Evolutionary conservation across 2,329 filamentous ascomycete genomes (phyloP).

Genomic region (Harringtonia lauricola): DNA sequence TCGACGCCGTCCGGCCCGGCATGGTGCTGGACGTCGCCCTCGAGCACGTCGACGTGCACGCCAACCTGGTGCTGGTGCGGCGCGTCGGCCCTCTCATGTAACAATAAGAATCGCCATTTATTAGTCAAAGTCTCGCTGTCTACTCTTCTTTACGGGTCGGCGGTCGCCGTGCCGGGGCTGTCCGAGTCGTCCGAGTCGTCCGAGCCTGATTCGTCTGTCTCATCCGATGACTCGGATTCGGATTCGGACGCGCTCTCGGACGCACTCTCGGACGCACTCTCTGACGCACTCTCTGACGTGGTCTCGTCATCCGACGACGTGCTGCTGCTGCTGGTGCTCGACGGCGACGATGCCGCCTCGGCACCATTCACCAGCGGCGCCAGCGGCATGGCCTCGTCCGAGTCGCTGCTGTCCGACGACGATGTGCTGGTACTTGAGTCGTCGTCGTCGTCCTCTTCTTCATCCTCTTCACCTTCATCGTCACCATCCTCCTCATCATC

Average conservation of each 20-base stretch:
- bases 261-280: not conserved
- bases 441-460: not conserved
- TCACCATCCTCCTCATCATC: not conserved
- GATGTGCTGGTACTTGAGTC: not conserved
- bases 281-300: too few species aligned
- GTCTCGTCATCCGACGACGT: not conserved
- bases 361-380: not conserved
- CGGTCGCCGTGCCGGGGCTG: not conserved
- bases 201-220: too few species aligned
- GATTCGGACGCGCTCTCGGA: too few species aligned
- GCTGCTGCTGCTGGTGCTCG: not conserved
- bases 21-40: slow-evolving; percentile 48
- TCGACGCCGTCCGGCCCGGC: slow-evolving; percentile 31
- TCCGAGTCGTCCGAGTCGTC: slow-evolving; percentile 2
- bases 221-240: too few species aligned
- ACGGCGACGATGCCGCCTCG: not conserved
- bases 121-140: not conserved
- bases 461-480: not conserved
- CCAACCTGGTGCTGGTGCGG: slow-evolving; percentile 31
- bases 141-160: slow-evolving; percentile 23
- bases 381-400: not conserved
- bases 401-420: not conserved
- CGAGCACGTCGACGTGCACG: slow-evolving; percentile 39
- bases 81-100: not conserved
- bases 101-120: too few species aligned